These are phyloP conservation scores for Auriscalpium vulgare DNA, from an alignment of 768 basidiomycete genomes.

Conservation along the genomic window DNA sequence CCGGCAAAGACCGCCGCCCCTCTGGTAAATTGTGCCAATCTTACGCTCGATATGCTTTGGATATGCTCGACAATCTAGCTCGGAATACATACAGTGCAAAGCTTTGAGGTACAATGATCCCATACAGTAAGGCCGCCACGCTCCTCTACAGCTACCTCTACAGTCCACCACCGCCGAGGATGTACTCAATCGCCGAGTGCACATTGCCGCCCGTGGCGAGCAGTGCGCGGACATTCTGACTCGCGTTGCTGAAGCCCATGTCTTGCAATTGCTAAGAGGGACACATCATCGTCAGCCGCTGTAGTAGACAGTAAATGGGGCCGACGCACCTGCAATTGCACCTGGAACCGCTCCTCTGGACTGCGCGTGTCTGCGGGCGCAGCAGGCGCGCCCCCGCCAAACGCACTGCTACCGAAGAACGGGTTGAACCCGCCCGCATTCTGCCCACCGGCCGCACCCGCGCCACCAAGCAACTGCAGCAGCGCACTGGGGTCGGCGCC, in stretches of 20 bases:
- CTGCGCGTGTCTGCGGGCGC: constrained; percentile 62
- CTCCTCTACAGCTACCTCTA: constrained; percentile 19
- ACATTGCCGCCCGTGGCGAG: constrained; percentile 92
- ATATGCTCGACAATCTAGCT: too few species aligned
- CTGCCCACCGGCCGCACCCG: constrained; percentile 20
- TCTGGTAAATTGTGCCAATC: too few species aligned
- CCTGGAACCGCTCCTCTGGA: constrained; percentile 89
- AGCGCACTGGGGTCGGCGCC: constrained; percentile 36
- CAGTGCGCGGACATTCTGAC: constrained; percentile 85
- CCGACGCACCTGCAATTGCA: constrained; percentile 62
- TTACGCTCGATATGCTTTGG: too few species aligned
- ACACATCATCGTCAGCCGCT: neutral
- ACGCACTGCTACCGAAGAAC: constrained; percentile 14
- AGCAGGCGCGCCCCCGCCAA: constrained; percentile 27
- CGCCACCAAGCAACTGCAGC: constrained; percentile 31
- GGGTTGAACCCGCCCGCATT: constrained; percentile 17
- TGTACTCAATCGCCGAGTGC: constrained; percentile 87
- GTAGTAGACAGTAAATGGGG: neutral
- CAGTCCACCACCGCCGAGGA: constrained; percentile 72
- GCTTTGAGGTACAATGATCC: too few species aligned
- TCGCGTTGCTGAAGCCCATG: constrained; percentile 90
- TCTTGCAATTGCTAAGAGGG: constrained; percentile 78
- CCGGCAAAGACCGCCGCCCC: too few species aligned
- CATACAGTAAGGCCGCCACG: too few species aligned
- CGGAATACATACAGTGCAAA: too few species aligned